Percentiles rank a stretch among this genome's conserved stretches.
Conservation (phyloP, 169 alveolate genomes). For the Eimeria falciformis region DNA sequence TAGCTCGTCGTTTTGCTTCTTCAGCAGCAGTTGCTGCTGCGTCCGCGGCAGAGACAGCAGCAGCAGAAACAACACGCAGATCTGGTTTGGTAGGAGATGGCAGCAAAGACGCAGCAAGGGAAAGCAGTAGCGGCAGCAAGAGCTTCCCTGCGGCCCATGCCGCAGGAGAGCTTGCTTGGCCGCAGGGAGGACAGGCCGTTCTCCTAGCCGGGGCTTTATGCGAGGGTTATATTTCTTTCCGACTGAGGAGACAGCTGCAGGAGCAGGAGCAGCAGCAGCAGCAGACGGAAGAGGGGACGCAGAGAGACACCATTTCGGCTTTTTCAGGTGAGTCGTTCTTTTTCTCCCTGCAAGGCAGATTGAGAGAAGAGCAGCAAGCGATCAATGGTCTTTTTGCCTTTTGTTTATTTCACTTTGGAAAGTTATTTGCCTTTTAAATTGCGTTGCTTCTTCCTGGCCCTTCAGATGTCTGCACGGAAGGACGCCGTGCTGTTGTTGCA, state of each 20-base stretch:
- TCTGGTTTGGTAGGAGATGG: background rate
- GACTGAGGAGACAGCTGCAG: background rate
- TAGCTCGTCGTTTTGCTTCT: slow-evolving; percentile 74
- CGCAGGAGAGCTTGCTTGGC: background rate
- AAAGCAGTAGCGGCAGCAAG: slow-evolving; percentile 59
- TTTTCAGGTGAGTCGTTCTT: too few species aligned
- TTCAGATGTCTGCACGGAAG: too few species aligned
- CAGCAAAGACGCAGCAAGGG: slow-evolving; percentile 4
- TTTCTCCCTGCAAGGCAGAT: too few species aligned
- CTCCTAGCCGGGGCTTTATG: slow-evolving; percentile 43
- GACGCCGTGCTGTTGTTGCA: background rate
- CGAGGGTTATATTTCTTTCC: slow-evolving; percentile 7
- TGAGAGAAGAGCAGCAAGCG: too few species aligned
- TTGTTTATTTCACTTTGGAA: too few species aligned
- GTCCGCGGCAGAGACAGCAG: slow-evolving; percentile 14
- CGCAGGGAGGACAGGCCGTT: slow-evolving; percentile 29
- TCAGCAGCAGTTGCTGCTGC: slow-evolving; percentile 19
- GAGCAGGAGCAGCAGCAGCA: slow-evolving; percentile 60
- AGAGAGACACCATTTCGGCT: too few species aligned
- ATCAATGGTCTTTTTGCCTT: too few species aligned
- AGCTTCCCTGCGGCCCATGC: background rate
- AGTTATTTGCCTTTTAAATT: too few species aligned
- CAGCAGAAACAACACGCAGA: background rate
- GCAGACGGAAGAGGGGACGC: slow-evolving; percentile 3
- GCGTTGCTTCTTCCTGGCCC: too few species aligned